These are phyloP conservation scores for Trametes punicea DNA, from an alignment of 768 basidiomycete genomes.

Conservation along the genomic window DNA sequence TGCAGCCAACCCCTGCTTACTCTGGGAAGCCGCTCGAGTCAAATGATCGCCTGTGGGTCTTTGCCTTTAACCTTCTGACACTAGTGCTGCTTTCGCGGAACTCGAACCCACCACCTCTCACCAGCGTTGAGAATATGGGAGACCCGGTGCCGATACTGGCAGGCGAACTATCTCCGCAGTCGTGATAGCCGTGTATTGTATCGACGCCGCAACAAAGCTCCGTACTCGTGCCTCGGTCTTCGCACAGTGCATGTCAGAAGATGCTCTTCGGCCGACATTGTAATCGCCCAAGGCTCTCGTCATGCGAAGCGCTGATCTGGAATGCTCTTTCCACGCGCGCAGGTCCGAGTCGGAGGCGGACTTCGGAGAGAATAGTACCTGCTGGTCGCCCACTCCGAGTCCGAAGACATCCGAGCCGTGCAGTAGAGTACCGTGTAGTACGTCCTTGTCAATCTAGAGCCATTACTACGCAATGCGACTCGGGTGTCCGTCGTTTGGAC, in stretches of 20 bases:
- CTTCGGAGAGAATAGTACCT: no score
- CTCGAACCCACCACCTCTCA: not conserved
- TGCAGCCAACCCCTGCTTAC: no score
- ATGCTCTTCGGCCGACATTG: not conserved
- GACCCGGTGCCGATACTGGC: not conserved
- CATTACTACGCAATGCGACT: no score
- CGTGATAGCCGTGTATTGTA: slow-evolving; percentile 9
- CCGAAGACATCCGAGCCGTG: no score
- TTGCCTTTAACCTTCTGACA: slow-evolving; percentile 21
- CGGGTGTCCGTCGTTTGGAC: not conserved
- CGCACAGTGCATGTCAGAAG: slow-evolving; percentile 5
- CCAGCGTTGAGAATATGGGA: not conserved
- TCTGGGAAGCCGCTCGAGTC: slow-evolving; percentile 13
- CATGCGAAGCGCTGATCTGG: no score
- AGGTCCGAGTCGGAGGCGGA: no score
- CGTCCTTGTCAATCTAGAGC: no score
- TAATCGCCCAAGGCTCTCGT: not conserved
- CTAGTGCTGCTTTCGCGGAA: not conserved
- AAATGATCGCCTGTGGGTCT: slow-evolving; percentile 13
- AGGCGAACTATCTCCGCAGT: not conserved
- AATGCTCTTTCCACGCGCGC: no score
- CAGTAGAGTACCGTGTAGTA: no score
- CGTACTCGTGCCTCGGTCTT: not conserved
- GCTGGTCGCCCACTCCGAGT: no score
- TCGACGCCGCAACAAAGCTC: not conserved